Evolutionary conservation across 2,329 filamentous ascomycete species (phyloP), one percentile per base, ranked within the genome.

Genomic region (Aulographum hederae): DNA sequence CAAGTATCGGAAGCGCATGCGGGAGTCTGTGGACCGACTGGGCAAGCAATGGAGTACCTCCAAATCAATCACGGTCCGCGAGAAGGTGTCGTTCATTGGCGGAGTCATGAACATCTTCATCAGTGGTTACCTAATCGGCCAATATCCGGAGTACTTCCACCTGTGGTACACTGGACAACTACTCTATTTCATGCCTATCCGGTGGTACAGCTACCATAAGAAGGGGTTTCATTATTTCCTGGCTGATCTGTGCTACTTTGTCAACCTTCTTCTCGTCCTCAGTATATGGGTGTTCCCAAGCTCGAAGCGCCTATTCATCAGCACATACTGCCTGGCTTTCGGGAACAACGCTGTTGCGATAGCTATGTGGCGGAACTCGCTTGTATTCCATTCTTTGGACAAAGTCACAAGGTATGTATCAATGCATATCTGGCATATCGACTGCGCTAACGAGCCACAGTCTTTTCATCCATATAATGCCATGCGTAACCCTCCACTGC

Each of bases 401-500:
- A 98, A 98, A 56, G 84, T 95, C 38, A 91, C 85, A 10, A 89
- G 81, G 50, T 73, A 54, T 41, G 58, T 41, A 30, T 12, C 11
- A 17, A 21, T 5, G 16, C 31, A 13, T 21, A 31, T 35, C 11
- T 11, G 16, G n/a, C 16, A 17, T 18, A 28, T 33, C 6, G 6
- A 32, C 23, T 43, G 47, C 31, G 46, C 28, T 1, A 6, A 3
- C 11, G 8, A 19, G 26, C 5, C 26, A 6, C 38, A 77, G 73
- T 51, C 66, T 98, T n/a, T 98, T 98, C 58, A 94, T 98, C 43
- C 89, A 98, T 54, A 92, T 98, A 46, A 98, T 98, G 86, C 89
- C 89, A 1, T 93, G 85, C 41, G 86, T 79, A 4, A 81, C 85
- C 2, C 67, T 98, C 10, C 89, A 98, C 54, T 91, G 82, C 48